These are phyloP conservation scores for Polygonum aviculare DNA, from an alignment of 148 eudicot genomes.

Conservation along the genomic window DNA sequence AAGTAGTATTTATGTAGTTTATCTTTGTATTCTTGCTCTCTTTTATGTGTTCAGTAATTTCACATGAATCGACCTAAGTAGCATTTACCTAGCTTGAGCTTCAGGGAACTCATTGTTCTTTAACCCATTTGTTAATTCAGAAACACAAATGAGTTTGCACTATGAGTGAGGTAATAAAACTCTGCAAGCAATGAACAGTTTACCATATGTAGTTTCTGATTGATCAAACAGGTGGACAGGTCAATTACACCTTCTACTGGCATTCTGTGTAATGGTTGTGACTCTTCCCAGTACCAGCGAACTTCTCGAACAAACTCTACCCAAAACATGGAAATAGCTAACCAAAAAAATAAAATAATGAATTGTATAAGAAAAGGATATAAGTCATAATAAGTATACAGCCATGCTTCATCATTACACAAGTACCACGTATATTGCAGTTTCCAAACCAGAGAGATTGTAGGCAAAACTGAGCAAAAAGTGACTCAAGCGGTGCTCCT, in stretches of 20 bases:
- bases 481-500: constrained; percentile 76
- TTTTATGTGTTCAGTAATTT: background rate
- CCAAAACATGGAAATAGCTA: constrained; percentile 93
- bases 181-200: constrained; percentile 13
- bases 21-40: background rate
- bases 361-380: background rate
- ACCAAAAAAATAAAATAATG: constrained; percentile 17
- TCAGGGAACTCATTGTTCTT: background rate
- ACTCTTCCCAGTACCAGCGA: constrained; percentile 99
- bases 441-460: constrained; percentile 90
- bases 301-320: constrained; percentile 95
- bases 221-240: constrained; percentile 80
- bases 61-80: background rate
- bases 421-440: constrained; percentile 92
- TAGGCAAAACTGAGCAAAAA: constrained; percentile 86
- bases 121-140: background rate
- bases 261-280: constrained; percentile 80
- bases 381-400: background rate
- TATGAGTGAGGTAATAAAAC: background rate
- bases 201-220: constrained; percentile 97
- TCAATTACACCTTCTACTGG: constrained; percentile 49
- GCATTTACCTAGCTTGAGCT: background rate
- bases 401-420: background rate
- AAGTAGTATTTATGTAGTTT: background rate
- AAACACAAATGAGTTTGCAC: background rate